Evolutionary conservation across 352 stramenopile genomes (phyloP), one percentile per base, ranked within the genome.

Genomic region (Globisporangium alternatum): DNA sequence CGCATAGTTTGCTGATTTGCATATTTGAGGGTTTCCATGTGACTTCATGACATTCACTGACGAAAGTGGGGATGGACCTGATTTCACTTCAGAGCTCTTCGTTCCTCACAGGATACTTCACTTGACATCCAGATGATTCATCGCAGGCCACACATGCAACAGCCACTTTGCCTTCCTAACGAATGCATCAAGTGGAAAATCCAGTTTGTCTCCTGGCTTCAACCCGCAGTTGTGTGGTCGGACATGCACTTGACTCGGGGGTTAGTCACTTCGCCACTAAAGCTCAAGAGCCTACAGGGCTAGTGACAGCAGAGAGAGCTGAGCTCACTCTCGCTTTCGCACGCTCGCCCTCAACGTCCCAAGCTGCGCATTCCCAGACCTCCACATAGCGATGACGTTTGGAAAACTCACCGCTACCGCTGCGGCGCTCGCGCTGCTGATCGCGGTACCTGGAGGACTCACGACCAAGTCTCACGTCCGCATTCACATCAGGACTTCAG

Each of bases 401-500:
- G 30, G 44, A 1, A 56, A 62, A 25, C 30, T 56, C 56, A 54
- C 19, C n/a, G 44, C 30, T 12, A 17, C 21, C 3, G 47, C 47
- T 2, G 19, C 17, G 4, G 19, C 43, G 30, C 44, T 62, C 10
- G 9, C 56, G 10, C 17, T 62, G 43, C 30, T 62, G 2, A 30
- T 28, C 17, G n/a, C 56, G 0, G 30, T 19, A 21, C 5, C 43
- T 8, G 7, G 17, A 7, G 25, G n/a, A 9, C 30, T 54, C 43
- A 19, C 21, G 2, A 15, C 56, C 25, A 33, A 30, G 15, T 33
- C 56, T 8, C 56, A 54, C 4, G 19, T 62, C 1, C 44, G 30
- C 56, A 43, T 62, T 9, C 56, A n/a, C 30, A 37, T 62, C 56
- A 52, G 44, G 12, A 51, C 5, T 13, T 25, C n/a, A 45, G 28